Conservation (phyloP, 331 rosid genomes). For the Arachis monticola region DNA sequence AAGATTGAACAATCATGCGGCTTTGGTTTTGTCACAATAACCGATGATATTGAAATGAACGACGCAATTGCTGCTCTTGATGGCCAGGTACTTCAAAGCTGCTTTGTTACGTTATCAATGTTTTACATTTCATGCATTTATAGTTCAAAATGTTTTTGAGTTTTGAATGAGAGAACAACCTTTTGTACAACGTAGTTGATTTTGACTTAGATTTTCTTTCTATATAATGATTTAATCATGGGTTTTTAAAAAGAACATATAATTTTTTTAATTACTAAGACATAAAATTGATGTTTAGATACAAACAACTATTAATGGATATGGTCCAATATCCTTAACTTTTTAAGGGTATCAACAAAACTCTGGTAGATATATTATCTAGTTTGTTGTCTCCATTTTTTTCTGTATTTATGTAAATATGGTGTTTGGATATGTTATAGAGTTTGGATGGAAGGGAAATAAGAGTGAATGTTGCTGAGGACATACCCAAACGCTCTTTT, state of each 20-base stretch:
- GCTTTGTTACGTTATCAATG: neutral
- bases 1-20: constrained; percentile 95
- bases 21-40: constrained; percentile 89
- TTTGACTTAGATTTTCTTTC: too few species aligned
- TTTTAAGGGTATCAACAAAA: too few species aligned
- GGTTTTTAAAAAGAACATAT: too few species aligned
- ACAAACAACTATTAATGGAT: too few species aligned
- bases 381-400: too few species aligned
- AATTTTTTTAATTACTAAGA: too few species aligned
- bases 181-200: neutral
- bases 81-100: constrained; percentile 71
- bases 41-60: constrained; percentile 76
- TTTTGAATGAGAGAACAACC: neutral
- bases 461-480: constrained; percentile 85
- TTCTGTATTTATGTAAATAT: neutral
- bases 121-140: neutral
- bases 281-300: too few species aligned
- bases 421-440: constrained; percentile 51
- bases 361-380: too few species aligned
- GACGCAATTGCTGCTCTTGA: constrained; percentile 91
- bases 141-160: neutral
- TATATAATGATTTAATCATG: too few species aligned
- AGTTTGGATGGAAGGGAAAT: constrained; percentile 84
- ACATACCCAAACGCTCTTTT: constrained; percentile 75
- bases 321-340: too few species aligned